Percentiles rank a stretch among this genome's conserved stretches.
Conservation (phyloP, 495 filamentous ascomycete genomes). For the Xylaria acuta region DNA sequence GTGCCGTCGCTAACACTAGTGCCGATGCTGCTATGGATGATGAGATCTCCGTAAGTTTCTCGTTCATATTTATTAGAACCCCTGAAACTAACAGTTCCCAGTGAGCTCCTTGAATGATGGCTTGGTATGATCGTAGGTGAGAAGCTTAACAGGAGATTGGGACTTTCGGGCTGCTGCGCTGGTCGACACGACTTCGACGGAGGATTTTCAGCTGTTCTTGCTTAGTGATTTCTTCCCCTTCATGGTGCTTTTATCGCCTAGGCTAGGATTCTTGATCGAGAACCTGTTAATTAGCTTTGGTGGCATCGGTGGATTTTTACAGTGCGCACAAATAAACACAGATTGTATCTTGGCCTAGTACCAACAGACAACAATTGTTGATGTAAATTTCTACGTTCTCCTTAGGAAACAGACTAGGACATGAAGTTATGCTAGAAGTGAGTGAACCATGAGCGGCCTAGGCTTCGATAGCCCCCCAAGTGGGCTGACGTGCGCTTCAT, state of each 20-base stretch:
- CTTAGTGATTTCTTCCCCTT: background rate
- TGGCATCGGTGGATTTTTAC: conserved; percentile 3
- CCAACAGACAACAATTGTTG: background rate
- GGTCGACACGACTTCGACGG: background rate
- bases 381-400: background rate
- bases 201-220: conserved; percentile 1
- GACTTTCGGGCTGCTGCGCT: background rate
- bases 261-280: background rate
- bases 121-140: background rate
- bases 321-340: conserved; percentile 14
- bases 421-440: background rate
- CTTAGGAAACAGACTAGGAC: background rate
- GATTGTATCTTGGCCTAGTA: conserved; percentile 6
- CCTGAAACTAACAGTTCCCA: background rate
- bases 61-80: background rate
- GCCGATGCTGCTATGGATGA: conserved; percentile 62
- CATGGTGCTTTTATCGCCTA: background rate
- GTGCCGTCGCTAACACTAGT: conserved; percentile 43
- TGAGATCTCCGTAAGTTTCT: conserved; percentile 47
- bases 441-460: background rate
- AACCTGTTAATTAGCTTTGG: background rate
- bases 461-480: background rate
- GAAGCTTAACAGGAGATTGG: background rate
- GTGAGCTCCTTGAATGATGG: background rate
- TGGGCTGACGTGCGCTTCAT: background rate